Conservation (phyloP, 2,329 filamentous ascomycete species). For the Colletotrichum tabaci region DNA sequence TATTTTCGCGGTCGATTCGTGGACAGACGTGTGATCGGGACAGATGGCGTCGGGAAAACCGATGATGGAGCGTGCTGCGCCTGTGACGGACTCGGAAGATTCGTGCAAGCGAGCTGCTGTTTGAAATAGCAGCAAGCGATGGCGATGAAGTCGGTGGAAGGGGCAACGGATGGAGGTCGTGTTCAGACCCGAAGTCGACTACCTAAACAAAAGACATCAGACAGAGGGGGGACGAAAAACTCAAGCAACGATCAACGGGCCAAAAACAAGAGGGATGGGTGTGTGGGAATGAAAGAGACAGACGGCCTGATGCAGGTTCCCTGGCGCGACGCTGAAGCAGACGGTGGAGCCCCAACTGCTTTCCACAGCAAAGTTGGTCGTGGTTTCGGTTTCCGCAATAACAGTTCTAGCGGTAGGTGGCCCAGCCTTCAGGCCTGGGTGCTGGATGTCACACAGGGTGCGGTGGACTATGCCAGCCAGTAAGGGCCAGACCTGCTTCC, state of each 20-base stretch:
- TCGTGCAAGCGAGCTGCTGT: neutral
- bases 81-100: neutral
- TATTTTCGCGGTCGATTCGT: conserved; percentile 7
- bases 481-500: conserved; percentile 10
- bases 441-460: neutral
- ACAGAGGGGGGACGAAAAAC: neutral
- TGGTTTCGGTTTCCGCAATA: conserved; percentile 35
- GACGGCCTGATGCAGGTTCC: conserved; percentile 26
- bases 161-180: too few relatives aligned
- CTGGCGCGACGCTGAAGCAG: conserved; percentile 32
- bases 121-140: neutral
- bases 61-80: neutral
- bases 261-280: conserved; percentile 13
- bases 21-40: neutral
- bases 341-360: conserved; percentile 33
- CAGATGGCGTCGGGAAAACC: neutral
- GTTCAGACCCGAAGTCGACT: neutral
- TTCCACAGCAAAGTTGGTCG: conserved; percentile 19
- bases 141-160: neutral
- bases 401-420: conserved; percentile 28
- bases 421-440: neutral
- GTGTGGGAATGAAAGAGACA: conserved; percentile 10
- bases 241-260: conserved; percentile 5
- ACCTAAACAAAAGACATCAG: neutral
- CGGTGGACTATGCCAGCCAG: neutral